Percentiles rank a stretch among this genome's conserved stretches.
Conservation (phyloP, 2,329 filamentous ascomycete genomes). For the Teratosphaeria destructans region DNA sequence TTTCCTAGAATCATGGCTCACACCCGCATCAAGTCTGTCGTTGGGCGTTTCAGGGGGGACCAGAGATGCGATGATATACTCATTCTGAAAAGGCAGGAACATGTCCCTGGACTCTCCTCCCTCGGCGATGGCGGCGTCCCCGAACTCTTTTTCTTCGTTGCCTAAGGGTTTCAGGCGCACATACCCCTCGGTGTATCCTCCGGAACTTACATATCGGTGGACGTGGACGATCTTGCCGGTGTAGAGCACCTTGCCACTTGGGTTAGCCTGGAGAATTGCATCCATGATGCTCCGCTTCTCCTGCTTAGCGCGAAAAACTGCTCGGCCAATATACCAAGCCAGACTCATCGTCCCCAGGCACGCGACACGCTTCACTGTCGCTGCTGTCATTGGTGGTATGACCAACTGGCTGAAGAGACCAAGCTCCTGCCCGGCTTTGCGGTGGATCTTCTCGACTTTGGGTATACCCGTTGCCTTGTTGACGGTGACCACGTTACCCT, state of each 20-base stretch:
- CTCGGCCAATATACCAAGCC: constrained; percentile 47
- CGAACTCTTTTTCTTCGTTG: constrained; percentile 2
- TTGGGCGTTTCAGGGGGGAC: neutral
- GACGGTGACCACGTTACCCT: constrained; percentile 36
- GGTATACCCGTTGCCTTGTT: constrained; percentile 31
- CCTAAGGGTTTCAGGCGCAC: constrained; percentile 2
- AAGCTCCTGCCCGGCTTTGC: constrained; percentile 30
- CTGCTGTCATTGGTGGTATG: constrained; percentile 29
- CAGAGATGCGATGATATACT: constrained; percentile 41
- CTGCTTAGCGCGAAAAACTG: constrained; percentile 42
- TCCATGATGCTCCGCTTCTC: constrained; percentile 44
- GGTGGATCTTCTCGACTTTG: constrained; percentile 33
- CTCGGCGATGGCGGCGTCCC: constrained; percentile 15
- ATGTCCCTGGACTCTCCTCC: neutral
- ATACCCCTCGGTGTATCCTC: constrained; percentile 4
- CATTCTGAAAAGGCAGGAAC: constrained; percentile 39
- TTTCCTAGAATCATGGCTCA: neutral
- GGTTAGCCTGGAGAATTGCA: constrained; percentile 48
- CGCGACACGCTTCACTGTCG: constrained; percentile 25
- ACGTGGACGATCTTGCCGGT: constrained; percentile 55
- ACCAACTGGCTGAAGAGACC: constrained; percentile 32
- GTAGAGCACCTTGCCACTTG: constrained; percentile 50
- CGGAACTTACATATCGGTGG: constrained; percentile 29
- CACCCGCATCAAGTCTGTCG: neutral
- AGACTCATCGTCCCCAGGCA: constrained; percentile 34